These are phyloP conservation scores for Cryptococcus neoformans DNA, from an alignment of 1,284 basidiomycete genomes.

Conservation along the genomic window DNA sequence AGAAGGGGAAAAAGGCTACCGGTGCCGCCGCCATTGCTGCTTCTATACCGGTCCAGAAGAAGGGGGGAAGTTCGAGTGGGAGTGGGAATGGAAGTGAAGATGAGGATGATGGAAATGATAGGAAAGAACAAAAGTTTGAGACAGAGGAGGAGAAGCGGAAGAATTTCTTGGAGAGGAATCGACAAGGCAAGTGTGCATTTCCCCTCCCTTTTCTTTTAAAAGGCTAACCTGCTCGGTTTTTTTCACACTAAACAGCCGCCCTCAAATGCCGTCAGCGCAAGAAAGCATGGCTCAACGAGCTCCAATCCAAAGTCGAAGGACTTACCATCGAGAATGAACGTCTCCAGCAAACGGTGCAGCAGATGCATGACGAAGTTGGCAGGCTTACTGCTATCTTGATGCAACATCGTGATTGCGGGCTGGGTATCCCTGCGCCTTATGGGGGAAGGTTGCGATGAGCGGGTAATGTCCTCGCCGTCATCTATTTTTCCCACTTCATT, in stretches of 20 bases:
- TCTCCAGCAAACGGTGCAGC: constrained; percentile 58
- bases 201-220: constrained; percentile 9
- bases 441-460: constrained; percentile 8
- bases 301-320: constrained; percentile 91
- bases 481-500: no score
- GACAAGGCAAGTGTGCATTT: constrained; percentile 79
- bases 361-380: constrained; percentile 58
- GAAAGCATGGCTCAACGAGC: constrained; percentile 91
- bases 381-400: constrained; percentile 38
- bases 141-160: constrained; percentile 93
- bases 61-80: constrained; percentile 6
- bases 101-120: constrained; percentile 3
- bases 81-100: no score
- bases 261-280: constrained; percentile 98
- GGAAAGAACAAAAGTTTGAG: constrained; percentile 51
- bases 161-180: constrained; percentile 91
- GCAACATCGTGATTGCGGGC: constrained; percentile 46
- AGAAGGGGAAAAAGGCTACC: constrained; percentile 75
- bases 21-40: no score
- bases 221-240: not conserved
- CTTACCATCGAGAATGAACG: constrained; percentile 90
- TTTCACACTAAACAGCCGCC: constrained; percentile 63
- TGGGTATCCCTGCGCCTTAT: constrained; percentile 30
- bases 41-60: constrained; percentile 22
- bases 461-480: no score